A percentile compares a stretch with the other conserved stretches of the same genome.
Conservation (phyloP, 1,284 basidiomycete genomes). For the Irpex sp. region DNA sequence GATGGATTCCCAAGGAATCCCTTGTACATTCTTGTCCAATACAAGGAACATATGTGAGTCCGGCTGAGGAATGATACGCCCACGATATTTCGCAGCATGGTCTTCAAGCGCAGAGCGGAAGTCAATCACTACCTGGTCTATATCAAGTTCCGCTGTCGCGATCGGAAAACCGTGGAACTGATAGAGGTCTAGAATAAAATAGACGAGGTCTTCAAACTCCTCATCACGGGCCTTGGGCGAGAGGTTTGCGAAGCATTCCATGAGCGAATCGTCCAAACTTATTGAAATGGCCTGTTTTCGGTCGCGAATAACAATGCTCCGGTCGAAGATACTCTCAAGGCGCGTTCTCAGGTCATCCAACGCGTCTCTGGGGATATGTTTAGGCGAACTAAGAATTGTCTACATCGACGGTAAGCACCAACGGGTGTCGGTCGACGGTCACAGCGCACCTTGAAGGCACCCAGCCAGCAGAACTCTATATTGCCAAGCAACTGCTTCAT, state of each 20-base stretch:
- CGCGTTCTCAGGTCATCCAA: constrained; percentile 57
- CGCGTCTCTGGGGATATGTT: constrained; percentile 40
- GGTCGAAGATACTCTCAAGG: constrained; percentile 74
- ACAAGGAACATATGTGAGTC: constrained; percentile 85
- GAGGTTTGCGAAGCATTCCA: constrained; percentile 86
- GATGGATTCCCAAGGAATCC: constrained; percentile 95
- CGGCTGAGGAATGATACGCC: constrained; percentile 24
- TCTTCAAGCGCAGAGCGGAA: constrained; percentile 70
- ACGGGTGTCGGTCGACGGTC: not conserved
- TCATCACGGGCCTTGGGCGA: constrained; percentile 84
- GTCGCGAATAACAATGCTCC: constrained; percentile 57
- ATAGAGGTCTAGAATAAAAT: constrained; percentile 92
- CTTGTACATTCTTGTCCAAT: constrained; percentile 87
- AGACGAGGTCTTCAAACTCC: constrained; percentile 92
- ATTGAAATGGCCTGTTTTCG: constrained; percentile 54
- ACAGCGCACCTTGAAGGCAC: constrained; percentile 85
- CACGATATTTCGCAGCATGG: constrained; percentile 44
- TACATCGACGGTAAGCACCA: constrained; percentile 23
- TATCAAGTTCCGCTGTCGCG: constrained; percentile 89
- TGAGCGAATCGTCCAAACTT: constrained; percentile 64
- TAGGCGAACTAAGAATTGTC: constrained; percentile 69
- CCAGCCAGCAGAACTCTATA: constrained; percentile 96
- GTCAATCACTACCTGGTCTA: constrained; percentile 82
- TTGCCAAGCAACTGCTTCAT: constrained; percentile 76
- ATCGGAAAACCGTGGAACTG: constrained; percentile 90